Percentiles rank a stretch among this genome's conserved stretches.
Evolutionary conservation across 768 basidiomycete species (phyloP).

Genomic region (Strobilomyces echinocephalus): DNA sequence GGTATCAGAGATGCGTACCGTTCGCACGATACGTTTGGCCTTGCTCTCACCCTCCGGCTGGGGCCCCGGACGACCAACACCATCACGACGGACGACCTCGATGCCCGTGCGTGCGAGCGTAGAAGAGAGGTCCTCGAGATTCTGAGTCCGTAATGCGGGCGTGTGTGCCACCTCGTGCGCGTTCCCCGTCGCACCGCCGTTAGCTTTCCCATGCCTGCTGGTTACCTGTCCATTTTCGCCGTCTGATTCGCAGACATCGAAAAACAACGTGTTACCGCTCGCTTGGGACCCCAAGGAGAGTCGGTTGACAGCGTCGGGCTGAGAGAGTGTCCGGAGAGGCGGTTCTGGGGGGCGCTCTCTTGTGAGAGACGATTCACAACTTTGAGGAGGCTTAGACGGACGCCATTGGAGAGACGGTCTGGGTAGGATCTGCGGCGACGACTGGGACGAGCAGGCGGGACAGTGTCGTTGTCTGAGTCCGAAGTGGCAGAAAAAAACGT

Average conservation of each 20-base stretch:
- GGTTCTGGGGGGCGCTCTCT: slow-evolving; percentile 3
- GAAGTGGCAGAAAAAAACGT: slow-evolving; percentile 24
- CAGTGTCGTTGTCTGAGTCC: slow-evolving; percentile 12
- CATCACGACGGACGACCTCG: slow-evolving; percentile 1
- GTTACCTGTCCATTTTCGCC: not conserved
- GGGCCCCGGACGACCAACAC: not conserved
- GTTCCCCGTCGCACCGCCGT: not conserved
- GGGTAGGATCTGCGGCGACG: slow-evolving; percentile 24
- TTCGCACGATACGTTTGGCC: slow-evolving; percentile 18
- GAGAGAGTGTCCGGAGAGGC: slow-evolving; percentile 7
- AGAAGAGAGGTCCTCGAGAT: slow-evolving; percentile 22
- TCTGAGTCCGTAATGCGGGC: slow-evolving; percentile 15
- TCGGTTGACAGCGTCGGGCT: slow-evolving; percentile 10
- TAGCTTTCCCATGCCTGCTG: not conserved
- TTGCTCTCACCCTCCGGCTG: slow-evolving; percentile 1
- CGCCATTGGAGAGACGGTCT: slow-evolving; percentile 19
- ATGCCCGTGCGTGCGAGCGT: slow-evolving; percentile 19
- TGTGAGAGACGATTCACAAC: slow-evolving; percentile 26
- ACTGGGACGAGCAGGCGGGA: slow-evolving; percentile 13
- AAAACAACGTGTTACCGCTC: slow-evolving; percentile 28
- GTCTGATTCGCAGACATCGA: slow-evolving; percentile 15
- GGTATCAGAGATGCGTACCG: slow-evolving; percentile 23
- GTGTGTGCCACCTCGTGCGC: not conserved
- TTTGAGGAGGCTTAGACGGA: slow-evolving; percentile 26
- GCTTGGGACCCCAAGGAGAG: slow-evolving; percentile 22